Evolutionary conservation across 75 land plant genomes (phyloP).

Genomic region (Pinus albicaulis): DNA sequence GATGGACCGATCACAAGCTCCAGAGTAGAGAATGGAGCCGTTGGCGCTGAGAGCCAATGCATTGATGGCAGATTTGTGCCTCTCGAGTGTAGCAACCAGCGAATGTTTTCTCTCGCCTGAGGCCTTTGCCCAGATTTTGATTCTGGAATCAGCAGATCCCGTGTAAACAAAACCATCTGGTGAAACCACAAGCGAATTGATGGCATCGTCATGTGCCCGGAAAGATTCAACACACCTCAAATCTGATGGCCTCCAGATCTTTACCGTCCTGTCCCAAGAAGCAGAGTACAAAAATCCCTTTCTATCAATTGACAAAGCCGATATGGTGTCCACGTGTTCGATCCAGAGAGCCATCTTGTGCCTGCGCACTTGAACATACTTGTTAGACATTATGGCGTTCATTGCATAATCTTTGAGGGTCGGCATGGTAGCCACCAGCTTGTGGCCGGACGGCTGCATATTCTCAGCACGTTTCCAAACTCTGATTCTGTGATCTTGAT

Average conservation of each 20-base stretch:
- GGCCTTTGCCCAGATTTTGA: constrained; percentile 34
- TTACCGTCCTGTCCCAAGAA: constrained; percentile 78
- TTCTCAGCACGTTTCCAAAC: constrained; percentile 38
- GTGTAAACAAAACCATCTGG: constrained; percentile 43
- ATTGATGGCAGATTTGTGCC: constrained; percentile 58
- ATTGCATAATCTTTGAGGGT: constrained; percentile 10
- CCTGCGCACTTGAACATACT: constrained; percentile 59
- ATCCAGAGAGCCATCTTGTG: constrained; percentile 69
- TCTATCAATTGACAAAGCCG: constrained; percentile 40
- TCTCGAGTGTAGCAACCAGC: constrained; percentile 46
- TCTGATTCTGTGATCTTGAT: constrained; percentile 78
- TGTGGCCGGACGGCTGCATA: constrained; percentile 6
- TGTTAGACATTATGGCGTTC: constrained; percentile 26
- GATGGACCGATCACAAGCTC: constrained; percentile 49
- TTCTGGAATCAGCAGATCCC: constrained; percentile 42
- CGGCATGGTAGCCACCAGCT: constrained; percentile 45
- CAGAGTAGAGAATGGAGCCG: constrained; percentile 25
- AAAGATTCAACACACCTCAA: constrained; percentile 59
- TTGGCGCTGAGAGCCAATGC: constrained; percentile 56
- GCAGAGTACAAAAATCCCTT: constrained; percentile 63
- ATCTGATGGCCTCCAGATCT: constrained; percentile 67
- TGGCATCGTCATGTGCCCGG: constrained; percentile 51
- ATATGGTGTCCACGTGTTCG: constrained; percentile 65
- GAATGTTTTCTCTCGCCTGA: constrained; percentile 8
- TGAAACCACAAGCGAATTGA: constrained; percentile 42